These are phyloP conservation scores for Aspergillus egyptiacus DNA, from an alignment of 495 filamentous ascomycete species.

Conservation along the genomic window DNA sequence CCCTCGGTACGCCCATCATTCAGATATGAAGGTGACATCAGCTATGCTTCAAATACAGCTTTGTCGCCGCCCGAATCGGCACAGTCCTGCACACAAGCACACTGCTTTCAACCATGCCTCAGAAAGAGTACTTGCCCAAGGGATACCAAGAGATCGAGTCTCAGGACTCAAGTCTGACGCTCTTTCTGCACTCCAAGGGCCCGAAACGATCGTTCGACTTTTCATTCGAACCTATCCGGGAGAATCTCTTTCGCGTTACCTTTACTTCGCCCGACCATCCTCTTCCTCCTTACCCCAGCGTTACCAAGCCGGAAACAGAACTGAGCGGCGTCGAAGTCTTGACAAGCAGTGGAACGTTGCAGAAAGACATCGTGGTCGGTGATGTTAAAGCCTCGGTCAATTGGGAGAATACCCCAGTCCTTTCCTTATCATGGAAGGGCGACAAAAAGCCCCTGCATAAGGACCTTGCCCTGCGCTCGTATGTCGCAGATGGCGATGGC, in stretches of 20 bases:
- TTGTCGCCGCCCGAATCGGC: background rate
- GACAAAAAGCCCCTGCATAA: constrained; percentile 45
- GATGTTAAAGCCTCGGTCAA: constrained; percentile 46
- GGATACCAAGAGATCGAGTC: constrained; percentile 30
- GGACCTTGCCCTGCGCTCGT: constrained; percentile 58
- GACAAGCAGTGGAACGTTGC: constrained; percentile 21
- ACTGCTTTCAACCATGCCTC: constrained; percentile 43
- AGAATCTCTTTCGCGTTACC: constrained; percentile 58
- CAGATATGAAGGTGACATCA: background rate
- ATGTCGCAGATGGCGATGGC: constrained; percentile 51
- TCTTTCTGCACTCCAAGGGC: constrained; percentile 40
- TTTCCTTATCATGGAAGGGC: constrained; percentile 49
- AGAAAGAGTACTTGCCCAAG: constrained; percentile 46
- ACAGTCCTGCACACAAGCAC: background rate
- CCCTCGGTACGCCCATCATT: background rate
- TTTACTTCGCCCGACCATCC: constrained; percentile 54
- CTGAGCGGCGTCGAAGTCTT: constrained; percentile 23
- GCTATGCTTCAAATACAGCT: constrained; percentile 29
- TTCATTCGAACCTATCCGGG: constrained; percentile 51
- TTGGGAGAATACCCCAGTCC: constrained; percentile 51
- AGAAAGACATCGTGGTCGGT: constrained; percentile 41
- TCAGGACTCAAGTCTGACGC: constrained; percentile 17
- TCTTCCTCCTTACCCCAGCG: constrained; percentile 55
- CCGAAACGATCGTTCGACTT: constrained; percentile 43
- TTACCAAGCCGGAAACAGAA: constrained; percentile 39